Base-by-base conservation (phyloP, 1,284 basidiomycete species). In the Fomes fomentarius region DNA sequence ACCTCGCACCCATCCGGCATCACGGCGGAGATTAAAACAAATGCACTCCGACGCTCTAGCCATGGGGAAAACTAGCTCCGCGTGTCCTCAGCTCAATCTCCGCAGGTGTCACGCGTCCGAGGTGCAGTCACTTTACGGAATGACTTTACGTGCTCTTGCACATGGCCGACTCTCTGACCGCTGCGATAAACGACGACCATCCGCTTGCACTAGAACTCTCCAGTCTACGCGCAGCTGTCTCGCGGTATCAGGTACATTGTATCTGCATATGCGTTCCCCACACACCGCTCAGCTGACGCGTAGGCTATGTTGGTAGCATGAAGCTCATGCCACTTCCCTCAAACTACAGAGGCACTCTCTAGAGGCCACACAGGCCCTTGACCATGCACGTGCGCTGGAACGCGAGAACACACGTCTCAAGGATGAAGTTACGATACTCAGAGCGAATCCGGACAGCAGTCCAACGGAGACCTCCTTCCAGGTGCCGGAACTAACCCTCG, bases 181-280 rank as follows among this genome's bases (percentile, higher is more conserved):
- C 37, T 39, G 44, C 43, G 35, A 44, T 65, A 51, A 43, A 70
- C 66, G 75, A 78, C 58, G 81, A 83, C 43, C 86, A 91, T 63
- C 89, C 89, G 11, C 75, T 91, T 24, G 75, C 80, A 10, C 70
- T 82, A 26, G 88, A 92, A 70, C 76, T 92, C 26, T 63, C 75
- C 17, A 85, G 83, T 56, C 77, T 91, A 19, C 80, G 85, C 49
- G 70, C 75, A n/a, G 82, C 87, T 2, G 77, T 89, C 6, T 71
- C 75, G 39, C 82, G 83, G 43, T 91, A 87, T 62, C 89, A 87
- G 80, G 85, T 83, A 69, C 62, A 71, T 58, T 39, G 49, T 33
- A 48, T 35, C 25, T 37, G 30, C 51, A 28, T 21, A 47, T 39
- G 50, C 51, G 54, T 52, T 51, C 42, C 45, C 52, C 48, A 22